phyloP scores from a whole-genome alignment of 2,329 filamentous ascomycete species.

The Dactylellina cionopaga region DNA sequence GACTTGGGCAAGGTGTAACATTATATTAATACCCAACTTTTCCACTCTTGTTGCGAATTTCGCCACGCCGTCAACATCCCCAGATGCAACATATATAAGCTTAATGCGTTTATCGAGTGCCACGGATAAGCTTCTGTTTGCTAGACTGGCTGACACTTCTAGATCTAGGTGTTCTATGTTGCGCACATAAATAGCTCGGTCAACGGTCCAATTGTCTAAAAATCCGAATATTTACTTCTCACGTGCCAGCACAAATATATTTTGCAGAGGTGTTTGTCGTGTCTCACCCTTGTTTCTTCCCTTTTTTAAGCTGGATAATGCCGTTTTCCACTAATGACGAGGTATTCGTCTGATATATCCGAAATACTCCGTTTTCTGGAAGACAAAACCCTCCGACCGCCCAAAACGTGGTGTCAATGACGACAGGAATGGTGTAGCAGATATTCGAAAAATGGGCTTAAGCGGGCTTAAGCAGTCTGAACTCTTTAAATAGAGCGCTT shows the following conservation, averaged over 20 bases:
- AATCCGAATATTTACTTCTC: too few species aligned
- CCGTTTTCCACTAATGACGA: too few species aligned
- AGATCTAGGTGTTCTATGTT: too few species aligned
- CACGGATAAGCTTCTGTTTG: slow-evolving; percentile 60
- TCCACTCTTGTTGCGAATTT: slow-evolving; percentile 58
- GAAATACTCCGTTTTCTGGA: neutral
- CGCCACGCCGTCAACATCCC: slow-evolving; percentile 4
- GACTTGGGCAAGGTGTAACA: too few species aligned
- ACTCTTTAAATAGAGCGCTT: neutral
- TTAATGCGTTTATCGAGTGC: slow-evolving; percentile 59
- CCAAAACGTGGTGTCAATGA: neutral
- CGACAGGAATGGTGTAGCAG: too few species aligned
- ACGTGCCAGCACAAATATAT: too few species aligned
- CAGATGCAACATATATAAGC: slow-evolving; percentile 61
- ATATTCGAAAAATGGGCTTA: neutral
- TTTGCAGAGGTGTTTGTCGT: too few species aligned
- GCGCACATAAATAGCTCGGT: too few species aligned
- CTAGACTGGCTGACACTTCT: too few species aligned
- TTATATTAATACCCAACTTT: slow-evolving; percentile 60
- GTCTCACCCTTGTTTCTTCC: too few species aligned
- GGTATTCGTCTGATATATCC: neutral
- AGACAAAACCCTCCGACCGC: neutral
- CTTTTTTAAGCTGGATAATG: too few species aligned
- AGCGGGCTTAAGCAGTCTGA: neutral
- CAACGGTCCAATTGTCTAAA: too few species aligned